Evolutionary conservation across 495 filamentous ascomycete species (phyloP).

Genomic region (Penicillium samsonianum): DNA sequence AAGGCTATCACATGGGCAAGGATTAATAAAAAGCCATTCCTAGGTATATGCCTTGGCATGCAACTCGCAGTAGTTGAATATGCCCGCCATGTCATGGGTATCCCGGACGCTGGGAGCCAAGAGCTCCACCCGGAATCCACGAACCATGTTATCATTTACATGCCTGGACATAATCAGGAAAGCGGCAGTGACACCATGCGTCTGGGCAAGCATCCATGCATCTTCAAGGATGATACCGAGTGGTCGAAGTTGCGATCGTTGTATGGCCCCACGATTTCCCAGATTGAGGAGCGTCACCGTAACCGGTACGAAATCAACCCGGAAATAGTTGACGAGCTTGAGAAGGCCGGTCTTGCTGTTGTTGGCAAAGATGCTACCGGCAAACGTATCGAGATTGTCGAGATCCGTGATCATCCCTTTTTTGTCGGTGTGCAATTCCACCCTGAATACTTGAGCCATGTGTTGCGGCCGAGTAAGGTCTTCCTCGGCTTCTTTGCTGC

Average conservation of each 20-base stretch:
- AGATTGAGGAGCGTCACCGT: constrained; percentile 1
- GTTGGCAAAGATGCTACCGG: constrained; percentile 70
- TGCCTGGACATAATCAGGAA: constrained; percentile 75
- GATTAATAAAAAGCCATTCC: constrained; percentile 70
- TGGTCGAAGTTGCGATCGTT: constrained; percentile 72
- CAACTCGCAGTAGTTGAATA: constrained; percentile 90
- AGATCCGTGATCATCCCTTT: constrained; percentile 81
- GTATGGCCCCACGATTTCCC: constrained; percentile 51
- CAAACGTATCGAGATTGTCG: constrained; percentile 82
- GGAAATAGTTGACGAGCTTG: neutral
- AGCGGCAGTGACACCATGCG: constrained; percentile 85
- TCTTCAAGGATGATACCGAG: constrained; percentile 72
- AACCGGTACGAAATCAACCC: neutral
- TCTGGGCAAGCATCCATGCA: constrained; percentile 67
- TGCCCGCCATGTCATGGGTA: constrained; percentile 64
- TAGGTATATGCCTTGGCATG: constrained; percentile 90
- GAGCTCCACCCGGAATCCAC: constrained; percentile 61
- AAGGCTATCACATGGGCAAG: constrained; percentile 76
- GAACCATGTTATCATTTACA: constrained; percentile 72
- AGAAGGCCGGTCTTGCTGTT: neutral
- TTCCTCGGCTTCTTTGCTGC: constrained; percentile 85
- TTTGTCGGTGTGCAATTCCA: constrained; percentile 86
- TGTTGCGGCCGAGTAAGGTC: constrained; percentile 67
- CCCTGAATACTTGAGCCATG: constrained; percentile 72
- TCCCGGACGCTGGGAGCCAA: constrained; percentile 58